These are phyloP conservation scores for Escovopsis weberi DNA, from an alignment of 2,329 filamentous ascomycete species.

Conservation along the genomic window DNA sequence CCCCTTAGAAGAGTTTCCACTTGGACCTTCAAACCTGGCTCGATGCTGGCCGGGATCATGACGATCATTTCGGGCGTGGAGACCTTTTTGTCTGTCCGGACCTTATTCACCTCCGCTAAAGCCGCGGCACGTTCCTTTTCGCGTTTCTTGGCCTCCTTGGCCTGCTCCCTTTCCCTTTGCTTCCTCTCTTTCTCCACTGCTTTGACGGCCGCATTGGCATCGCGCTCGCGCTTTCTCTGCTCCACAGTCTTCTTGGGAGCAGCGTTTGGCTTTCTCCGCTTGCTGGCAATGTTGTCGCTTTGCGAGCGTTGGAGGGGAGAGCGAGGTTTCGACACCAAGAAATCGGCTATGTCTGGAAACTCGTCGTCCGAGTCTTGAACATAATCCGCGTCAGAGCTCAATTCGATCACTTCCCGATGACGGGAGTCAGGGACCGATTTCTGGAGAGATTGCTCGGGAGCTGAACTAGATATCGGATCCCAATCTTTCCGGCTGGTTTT, in stretches of 20 bases:
- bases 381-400: conserved; percentile 17
- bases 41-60: conserved; percentile 46
- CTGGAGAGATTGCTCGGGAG: conserved; percentile 22
- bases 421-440: conserved; percentile 9
- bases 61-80: conserved; percentile 67
- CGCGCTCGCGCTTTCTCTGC: conserved; percentile 25
- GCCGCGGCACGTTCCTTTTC: conserved; percentile 53
- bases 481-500: conserved; percentile 1
- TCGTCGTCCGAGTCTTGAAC: conserved; percentile 26
- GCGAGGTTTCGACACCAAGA: conserved; percentile 20
- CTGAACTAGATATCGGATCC: conserved; percentile 41
- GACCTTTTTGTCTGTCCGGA: conserved; percentile 57
- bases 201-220: conserved; percentile 31
- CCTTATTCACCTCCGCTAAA: conserved; percentile 58
- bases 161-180: conserved; percentile 39
- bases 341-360: conserved; percentile 31
- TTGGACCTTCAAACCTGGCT: conserved; percentile 29
- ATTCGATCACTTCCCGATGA: conserved; percentile 19
- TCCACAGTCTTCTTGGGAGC: conserved; percentile 18
- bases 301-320: conserved; percentile 16
- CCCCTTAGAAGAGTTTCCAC: conserved; percentile 35
- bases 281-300: conserved; percentile 15
- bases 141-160: conserved; percentile 44
- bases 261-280: conserved; percentile 6
- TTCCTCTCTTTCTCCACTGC: conserved; percentile 42